Evolutionary conservation across 352 stramenopile species (phyloP), one percentile per base, ranked within the genome.

Genomic region (Phytophthora brassicae): DNA sequence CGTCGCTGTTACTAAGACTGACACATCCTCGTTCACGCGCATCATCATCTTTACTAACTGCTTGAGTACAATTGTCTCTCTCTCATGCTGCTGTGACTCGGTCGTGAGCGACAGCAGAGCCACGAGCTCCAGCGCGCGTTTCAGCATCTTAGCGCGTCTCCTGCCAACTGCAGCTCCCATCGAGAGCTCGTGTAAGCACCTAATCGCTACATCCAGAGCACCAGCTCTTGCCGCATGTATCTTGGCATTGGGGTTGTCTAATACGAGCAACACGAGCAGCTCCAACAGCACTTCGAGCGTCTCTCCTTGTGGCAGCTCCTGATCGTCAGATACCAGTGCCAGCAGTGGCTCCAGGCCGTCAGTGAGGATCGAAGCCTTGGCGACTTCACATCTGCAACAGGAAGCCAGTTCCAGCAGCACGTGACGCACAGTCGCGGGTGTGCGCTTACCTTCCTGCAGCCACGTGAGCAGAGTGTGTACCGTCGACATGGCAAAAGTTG

Each of bases 281-380:
- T 86, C 72, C 20, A 89, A 48, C 35, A 86, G 56, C 47, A 72
- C 49, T n/a, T 78, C 72, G 1, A 77, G 41, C 33, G 60, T 42
- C 35, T 75, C 66, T 3, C 31, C 13, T 9, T 17, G 33, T 0
- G 53, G 43, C 17, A 60, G 19, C 16, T 70, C 56, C 11, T 47
- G 39, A 14, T 64, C 58, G 35, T 62, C 56, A 9, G 29, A 14
- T 24, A 53, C 61, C 45, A 66, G 60, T 23, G 38, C 50, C 50
- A 83, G 47, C 23, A 86, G 59, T 24, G 49, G 48, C 35, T 81
- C 77, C 12, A 80, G 26, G 7, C 70, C 72, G 17, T 58, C 51
- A 22, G 16, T 29, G 4, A 81, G 56, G 23, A 86, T 62, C 35
- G 67, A 56, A 33, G 51, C 39, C 26, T 75, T 77, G 38, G 64